Conservation (phyloP, 176 grass and related monocot species). For the Oryza punctata region DNA sequence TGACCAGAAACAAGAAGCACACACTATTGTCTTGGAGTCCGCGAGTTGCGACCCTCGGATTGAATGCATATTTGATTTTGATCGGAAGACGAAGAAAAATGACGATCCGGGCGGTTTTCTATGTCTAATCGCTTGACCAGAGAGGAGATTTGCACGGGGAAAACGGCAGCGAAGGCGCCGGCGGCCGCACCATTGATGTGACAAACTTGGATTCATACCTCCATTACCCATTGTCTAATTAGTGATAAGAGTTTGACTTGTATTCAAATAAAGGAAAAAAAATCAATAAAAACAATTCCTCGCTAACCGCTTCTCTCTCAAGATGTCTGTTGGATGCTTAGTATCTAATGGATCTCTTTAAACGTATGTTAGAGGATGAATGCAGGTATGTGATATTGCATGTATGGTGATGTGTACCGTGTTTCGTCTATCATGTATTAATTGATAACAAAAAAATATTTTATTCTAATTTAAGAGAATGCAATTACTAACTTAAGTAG, state of each 20-base stretch:
- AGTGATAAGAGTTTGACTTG: too few relatives aligned
- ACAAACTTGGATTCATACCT: not conserved
- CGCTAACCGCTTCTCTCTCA: too few relatives aligned
- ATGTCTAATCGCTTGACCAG: not conserved
- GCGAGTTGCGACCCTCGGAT: not conserved
- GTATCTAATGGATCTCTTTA: too few relatives aligned
- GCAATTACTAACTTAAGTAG: not conserved
- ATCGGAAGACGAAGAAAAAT: not conserved
- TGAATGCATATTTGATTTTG: not conserved
- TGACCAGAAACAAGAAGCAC: not conserved
- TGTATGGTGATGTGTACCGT: too few relatives aligned
- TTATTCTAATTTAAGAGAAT: not conserved
- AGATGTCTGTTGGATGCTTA: too few relatives aligned
- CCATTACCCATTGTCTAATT: not conserved
- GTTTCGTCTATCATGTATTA: too few relatives aligned
- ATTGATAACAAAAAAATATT: not conserved
- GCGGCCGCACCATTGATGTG: not conserved
- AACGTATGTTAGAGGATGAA: too few relatives aligned
- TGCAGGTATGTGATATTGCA: too few relatives aligned
- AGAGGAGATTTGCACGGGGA: not conserved
- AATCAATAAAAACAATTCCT: too few relatives aligned
- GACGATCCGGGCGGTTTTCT: not conserved
- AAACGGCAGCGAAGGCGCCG: not conserved
- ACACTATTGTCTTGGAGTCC: too few relatives aligned
- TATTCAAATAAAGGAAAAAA: too few relatives aligned